Base-by-base conservation (phyloP, 2,329 filamentous ascomycete genomes). In the Alternaria gaisen region DNA sequence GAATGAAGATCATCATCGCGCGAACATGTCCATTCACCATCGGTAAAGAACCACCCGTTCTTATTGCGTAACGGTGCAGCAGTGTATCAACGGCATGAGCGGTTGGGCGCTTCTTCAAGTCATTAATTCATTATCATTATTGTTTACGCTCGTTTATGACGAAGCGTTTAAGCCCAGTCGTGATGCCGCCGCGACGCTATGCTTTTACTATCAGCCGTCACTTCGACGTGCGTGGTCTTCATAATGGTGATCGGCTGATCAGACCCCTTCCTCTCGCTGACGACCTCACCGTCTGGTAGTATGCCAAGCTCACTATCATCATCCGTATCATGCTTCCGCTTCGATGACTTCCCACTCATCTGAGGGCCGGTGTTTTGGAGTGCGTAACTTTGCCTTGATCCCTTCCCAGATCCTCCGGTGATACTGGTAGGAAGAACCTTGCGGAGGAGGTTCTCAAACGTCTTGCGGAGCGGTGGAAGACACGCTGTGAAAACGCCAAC, bases 401-500 rank as follows among this genome's bases (percentile, higher is more conserved):
- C 53, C 40, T 58, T 69, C 3, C 61, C 61, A 10, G 65, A 50
- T 2, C 59, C 56, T 16, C 68, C 68, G 8, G 61, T 47, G 2
- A 72, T 18, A 32, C 64, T 70, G n/a, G 64, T 55, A 1, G 71
- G 71, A 0, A 72, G 47, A 1, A 72, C 52, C n/a, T 60, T 61
- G 43, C 59, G 67, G 11, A 73, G 52, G 0, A 64, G 14, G 12
- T 56, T 66, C 16, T 73, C 71, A 55, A 73, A 71, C 1, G 70
- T 72, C 36, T 72, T 72, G 24, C 71, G 70, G 0, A 73, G 56
- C 0, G 71, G 71, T 2, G 71, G 71, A 6, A 73, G 69, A 18
- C 64, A 72, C 9, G 71, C 71, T 14, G 70, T 72, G 51, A 73
- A 68, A 2, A 65, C 70, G 26, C 70, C 71, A 12, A 69, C 68